phyloP scores from a whole-genome alignment of 1,139 yeast species.

The Protomyces pachydermus region DNA sequence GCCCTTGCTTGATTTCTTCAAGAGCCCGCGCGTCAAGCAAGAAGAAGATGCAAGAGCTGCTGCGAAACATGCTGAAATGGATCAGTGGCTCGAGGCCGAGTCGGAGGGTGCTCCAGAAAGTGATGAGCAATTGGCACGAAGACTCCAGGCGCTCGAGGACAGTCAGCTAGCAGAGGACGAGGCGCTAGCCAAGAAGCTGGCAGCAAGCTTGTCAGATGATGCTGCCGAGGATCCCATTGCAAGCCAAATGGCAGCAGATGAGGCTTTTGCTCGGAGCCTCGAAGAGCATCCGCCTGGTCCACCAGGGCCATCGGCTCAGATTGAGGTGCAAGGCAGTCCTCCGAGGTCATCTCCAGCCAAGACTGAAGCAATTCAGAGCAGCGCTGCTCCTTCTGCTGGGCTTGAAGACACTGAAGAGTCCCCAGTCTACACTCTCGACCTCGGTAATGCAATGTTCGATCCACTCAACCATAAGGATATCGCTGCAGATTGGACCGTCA shows the following conservation, averaged over 20 bases:
- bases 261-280: conserved; percentile 1
- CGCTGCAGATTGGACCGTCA: conserved; percentile 10
- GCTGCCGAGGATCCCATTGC: neutral
- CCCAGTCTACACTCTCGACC: conserved; percentile 3
- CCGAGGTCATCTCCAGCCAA: neutral
- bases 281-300: neutral
- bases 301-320: neutral
- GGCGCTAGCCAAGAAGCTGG: conserved; percentile 11
- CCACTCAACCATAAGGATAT: conserved; percentile 12
- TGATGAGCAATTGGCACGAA: conserved; percentile 32
- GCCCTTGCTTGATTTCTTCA: neutral
- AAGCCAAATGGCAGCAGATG: conserved; percentile 2
- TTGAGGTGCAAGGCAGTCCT: neutral
- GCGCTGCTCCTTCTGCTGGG: neutral
- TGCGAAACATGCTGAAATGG: neutral
- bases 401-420: conserved; percentile 7
- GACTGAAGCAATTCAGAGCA: neutral
- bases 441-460: conserved; percentile 14
- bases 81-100: neutral
- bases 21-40: neutral
- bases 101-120: neutral
- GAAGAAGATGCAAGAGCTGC: neutral
- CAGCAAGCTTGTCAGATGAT: neutral
- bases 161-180: conserved; percentile 23
- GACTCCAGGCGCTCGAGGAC: conserved; percentile 30